Evolutionary conservation across 257 asterid genomes (phyloP), one percentile per base, ranked within the genome.

Genomic region (Catharanthus roseus): DNA sequence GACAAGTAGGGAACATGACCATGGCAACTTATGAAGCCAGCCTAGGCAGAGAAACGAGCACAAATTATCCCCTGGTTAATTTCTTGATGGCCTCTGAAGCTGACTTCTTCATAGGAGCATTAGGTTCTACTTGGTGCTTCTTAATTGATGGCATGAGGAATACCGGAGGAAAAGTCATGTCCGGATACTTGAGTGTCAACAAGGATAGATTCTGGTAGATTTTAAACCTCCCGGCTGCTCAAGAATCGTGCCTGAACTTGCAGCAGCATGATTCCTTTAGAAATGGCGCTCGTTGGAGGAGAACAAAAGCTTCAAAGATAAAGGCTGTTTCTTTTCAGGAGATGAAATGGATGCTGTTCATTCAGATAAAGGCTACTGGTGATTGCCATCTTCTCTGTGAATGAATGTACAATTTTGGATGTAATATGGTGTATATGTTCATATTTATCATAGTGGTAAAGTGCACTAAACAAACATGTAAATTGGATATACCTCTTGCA

Each of bases 1-100:
- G 99, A 7, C 99, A 91, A 77, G 81, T 21, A n/a, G 99, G 97
- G 69, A 89, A 91, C 83, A 71, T 75, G 54, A 85, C 88, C 13
- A 95, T 95, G 96, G 97, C 97, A 38, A 73, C 84, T 11, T 95
- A 91, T 26, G 97, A 91, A 79, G 91, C 93, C 60, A 91, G 93
- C 55, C 96, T 95, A 47, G 99, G 99, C 5, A 82, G 97, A 84
- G 88, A 89, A 80, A 87, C 85, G 19, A 89, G 97, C 89, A 95
- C 95, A 3, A 95, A 95, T 54, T 89, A 95, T 67, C 99, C 99
- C 33, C 83, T 91, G 4, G 96, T 89, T 42, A 95, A 95, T 81
- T 95, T 91, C 87, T 84, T 91, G 95, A 86, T 95, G 97, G 97
- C 99, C 57, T 68, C 92, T 16, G 99, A 95, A 70, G 89, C 97